A percentile compares a stretch with the other conserved stretches of the same genome.
Evolutionary conservation across 2,329 filamentous ascomycete species (phyloP).

Genomic region (Cucurbitaria berberidis): DNA sequence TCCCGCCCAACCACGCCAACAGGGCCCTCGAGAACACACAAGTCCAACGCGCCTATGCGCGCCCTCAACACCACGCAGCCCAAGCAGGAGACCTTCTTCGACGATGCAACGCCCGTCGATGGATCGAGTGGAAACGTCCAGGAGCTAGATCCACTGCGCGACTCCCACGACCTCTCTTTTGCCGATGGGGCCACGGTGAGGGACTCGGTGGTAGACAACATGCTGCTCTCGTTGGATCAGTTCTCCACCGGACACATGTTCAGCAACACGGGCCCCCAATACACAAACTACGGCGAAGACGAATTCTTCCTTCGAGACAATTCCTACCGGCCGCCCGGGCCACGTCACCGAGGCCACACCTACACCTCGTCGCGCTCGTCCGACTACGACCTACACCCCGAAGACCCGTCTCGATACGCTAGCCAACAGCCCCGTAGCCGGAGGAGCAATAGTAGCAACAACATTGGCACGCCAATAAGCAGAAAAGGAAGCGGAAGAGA

Average conservation of each 20-base stretch:
- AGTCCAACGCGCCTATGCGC: conserved; percentile 31
- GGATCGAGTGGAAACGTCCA: conserved; percentile 16
- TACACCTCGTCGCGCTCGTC: conserved; percentile 66
- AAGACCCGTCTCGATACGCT: conserved; percentile 51
- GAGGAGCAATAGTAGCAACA: conserved; percentile 82
- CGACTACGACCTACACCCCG: conserved; percentile 56
- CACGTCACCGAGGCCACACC: conserved; percentile 63
- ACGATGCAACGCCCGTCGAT: conserved; percentile 47
- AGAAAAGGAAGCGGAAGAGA: conserved; percentile 47
- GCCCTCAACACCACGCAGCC: conserved; percentile 39
- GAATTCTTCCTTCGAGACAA: conserved; percentile 46
- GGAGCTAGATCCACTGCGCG: conserved; percentile 43
- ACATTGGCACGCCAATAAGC: conserved; percentile 54
- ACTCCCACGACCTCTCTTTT: conserved; percentile 87
- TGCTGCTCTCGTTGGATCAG: conserved; percentile 91
- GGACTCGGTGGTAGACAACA: conserved; percentile 93
- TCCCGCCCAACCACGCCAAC: conserved; percentile 41
- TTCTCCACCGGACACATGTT: conserved; percentile 34
- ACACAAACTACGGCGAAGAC: conserved; percentile 51
- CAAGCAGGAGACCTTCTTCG: conserved; percentile 43
- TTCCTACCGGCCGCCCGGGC: conserved; percentile 37
- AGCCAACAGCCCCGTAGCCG: conserved; percentile 59
- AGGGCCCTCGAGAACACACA: conserved; percentile 30
- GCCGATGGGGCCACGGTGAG: conserved; percentile 71
- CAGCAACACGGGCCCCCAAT: conserved; percentile 22